These are phyloP conservation scores for Tylopilus sp. DNA, from an alignment of 768 basidiomycete genomes.

Conservation along the genomic window DNA sequence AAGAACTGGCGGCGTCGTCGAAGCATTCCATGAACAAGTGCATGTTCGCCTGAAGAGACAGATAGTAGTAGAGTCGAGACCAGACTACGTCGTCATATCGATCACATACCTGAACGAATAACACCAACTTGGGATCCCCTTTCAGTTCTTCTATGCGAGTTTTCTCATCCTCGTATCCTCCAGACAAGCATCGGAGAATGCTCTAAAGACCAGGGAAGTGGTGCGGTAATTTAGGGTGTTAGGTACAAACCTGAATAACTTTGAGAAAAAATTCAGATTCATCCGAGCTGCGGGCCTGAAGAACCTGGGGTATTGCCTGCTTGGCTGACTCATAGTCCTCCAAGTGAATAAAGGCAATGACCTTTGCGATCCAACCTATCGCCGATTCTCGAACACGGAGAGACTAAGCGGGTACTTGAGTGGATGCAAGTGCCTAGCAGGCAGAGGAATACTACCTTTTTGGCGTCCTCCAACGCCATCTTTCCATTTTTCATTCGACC, in stretches of 20 bases:
- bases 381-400: conserved; percentile 7
- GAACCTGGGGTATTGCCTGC: not conserved
- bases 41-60: conserved; percentile 19
- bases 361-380: conserved; percentile 16
- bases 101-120: conserved; percentile 11
- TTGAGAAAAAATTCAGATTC: conserved; percentile 2
- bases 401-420: conserved; percentile 1
- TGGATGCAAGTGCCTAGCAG: not conserved
- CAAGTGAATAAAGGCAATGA: conserved; percentile 6
- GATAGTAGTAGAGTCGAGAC: not conserved
- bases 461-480: conserved; percentile 14
- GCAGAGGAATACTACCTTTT: not conserved
- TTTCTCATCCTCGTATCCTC: conserved; percentile 2
- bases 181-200: conserved; percentile 12
- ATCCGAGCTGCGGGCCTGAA: not conserved
- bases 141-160: not conserved
- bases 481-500: too few species aligned
- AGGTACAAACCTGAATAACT: conserved; percentile 10
- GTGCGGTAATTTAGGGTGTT: not conserved
- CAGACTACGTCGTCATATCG: not conserved
- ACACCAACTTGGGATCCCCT: conserved; percentile 1
- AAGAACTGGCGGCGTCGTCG: conserved; percentile 7
- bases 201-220: not conserved
- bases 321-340: not conserved
- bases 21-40: conserved; percentile 4